phyloP scores from a whole-genome alignment of 2,329 filamentous ascomycete genomes.

The Botrytis paeoniae region DNA sequence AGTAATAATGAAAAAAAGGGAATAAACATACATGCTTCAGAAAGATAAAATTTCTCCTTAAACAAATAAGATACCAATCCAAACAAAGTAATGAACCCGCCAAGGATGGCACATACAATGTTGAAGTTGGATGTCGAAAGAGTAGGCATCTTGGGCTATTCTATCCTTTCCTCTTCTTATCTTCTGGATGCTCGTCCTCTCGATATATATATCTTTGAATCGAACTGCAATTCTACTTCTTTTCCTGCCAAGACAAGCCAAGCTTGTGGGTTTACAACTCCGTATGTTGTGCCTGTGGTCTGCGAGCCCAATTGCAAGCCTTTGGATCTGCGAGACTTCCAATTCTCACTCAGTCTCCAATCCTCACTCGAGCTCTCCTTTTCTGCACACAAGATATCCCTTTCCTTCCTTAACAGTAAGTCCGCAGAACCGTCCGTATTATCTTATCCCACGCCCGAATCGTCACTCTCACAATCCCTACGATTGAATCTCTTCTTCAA shows the following conservation, averaged over 20 bases:
- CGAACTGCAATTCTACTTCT: neutral
- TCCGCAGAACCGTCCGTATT: neutral
- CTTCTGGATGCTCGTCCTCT: neutral
- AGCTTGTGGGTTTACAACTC: neutral
- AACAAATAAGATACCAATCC: slow-evolving; percentile 84
- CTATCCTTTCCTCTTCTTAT: slow-evolving; percentile 29
- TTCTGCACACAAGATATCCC: too few relatives aligned
- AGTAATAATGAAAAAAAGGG: too few relatives aligned
- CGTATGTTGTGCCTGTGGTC: neutral
- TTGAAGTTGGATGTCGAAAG: slow-evolving; percentile 52
- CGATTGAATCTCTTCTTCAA: neutral
- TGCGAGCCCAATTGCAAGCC: neutral
- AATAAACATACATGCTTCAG: slow-evolving; percentile 69
- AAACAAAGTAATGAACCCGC: slow-evolving; percentile 87
- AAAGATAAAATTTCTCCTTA: slow-evolving; percentile 88
- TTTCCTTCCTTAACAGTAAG: neutral
- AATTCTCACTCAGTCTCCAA: neutral
- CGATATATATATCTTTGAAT: neutral
- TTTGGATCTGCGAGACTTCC: neutral
- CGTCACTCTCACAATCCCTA: neutral
- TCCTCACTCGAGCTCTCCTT: too few relatives aligned
- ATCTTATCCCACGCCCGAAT: slow-evolving; percentile 9
- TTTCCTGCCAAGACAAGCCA: neutral
- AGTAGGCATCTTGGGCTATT: slow-evolving; percentile 41
- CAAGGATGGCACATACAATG: slow-evolving; percentile 63